phyloP scores from a whole-genome alignment of 371 early-diverging fungal species.

The Modicella reniformis region DNA sequence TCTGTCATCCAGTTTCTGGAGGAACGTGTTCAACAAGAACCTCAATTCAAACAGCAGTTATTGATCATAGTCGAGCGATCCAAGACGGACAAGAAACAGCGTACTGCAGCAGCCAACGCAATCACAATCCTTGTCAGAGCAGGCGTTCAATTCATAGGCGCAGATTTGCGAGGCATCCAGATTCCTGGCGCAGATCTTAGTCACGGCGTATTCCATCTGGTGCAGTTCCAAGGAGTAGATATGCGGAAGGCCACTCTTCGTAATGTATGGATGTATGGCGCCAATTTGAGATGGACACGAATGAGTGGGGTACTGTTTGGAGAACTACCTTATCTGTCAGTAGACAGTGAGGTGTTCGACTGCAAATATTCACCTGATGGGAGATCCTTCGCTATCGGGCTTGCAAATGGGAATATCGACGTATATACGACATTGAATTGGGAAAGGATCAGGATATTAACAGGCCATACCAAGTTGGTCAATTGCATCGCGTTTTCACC shows the following conservation, averaged over 20 bases:
- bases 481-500: too few species aligned
- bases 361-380: too few species aligned
- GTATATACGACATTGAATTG: too few species aligned
- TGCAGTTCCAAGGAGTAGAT: slow-evolving; percentile 3
- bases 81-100: not conserved
- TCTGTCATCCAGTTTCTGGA: slow-evolving; percentile 21
- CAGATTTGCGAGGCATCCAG: slow-evolving; percentile 6
- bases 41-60: slow-evolving; percentile 4
- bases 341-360: too few species aligned
- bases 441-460: too few species aligned
- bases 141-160: slow-evolving; percentile 3
- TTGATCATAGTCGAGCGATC: not conserved
- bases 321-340: too few species aligned
- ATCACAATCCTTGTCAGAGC: slow-evolving; percentile 25
- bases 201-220: slow-evolving; percentile 12
- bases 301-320: not conserved
- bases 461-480: too few species aligned
- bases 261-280: not conserved
- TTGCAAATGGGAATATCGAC: too few species aligned
- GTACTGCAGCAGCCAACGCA: slow-evolving; percentile 5
- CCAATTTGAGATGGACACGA: not conserved
- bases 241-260: not conserved
- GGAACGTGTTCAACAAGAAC: slow-evolving; percentile 12
- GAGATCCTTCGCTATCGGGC: too few species aligned
- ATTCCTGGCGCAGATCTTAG: slow-evolving; percentile 21